Evolutionary conservation across 2,329 filamentous ascomycete species (phyloP), one percentile per base, ranked within the genome.

Genomic region (Pseudocercospora musae): DNA sequence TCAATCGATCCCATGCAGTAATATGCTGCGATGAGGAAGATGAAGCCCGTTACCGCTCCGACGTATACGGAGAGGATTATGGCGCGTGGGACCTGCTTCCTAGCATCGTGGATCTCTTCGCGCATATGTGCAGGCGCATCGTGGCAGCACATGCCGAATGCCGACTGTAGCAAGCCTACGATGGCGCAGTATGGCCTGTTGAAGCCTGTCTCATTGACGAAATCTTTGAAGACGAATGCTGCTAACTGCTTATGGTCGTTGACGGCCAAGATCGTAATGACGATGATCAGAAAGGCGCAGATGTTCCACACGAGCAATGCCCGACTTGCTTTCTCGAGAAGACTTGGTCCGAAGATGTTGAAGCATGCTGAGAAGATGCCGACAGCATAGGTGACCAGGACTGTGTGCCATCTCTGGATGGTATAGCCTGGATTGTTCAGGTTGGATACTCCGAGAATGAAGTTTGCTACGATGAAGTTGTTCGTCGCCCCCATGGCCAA

Each of bases 321-420:
- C 20, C 79, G 78, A 5, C 81, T 81, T 25, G 85, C 77, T 57
- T 78, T 80, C 68, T 85, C 80, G 11, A 86, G 75, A 4, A 83
- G 73, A 44, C 80, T 79, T 0, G 82, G 77, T 2, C 80, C 75
- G 72, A 79, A 83, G 50, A 84, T 75, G 65, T 85, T 86, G 59
- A 81, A 74, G 2, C 70, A 71, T 0, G 80, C 73, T 1, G 80
- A 79, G 6, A 82, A 57, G 10, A 77, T 62, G 0, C 80, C 79
- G 37, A 85, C 76, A 8, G 78, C 70, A 62, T 84, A 85, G 3
- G 83, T 78, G 0, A 85, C 75, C 2, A 85, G 74, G 0, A 84
- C 82, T 0, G 80, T 82, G 63, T 85, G 83, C 83, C 84, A 86
- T 37, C 83, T 76, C 65, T 84, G 74, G 59, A 85, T 85, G 1